Conservation (phyloP, 2,329 filamentous ascomycete genomes). For the Colletotrichum sp. region DNA sequence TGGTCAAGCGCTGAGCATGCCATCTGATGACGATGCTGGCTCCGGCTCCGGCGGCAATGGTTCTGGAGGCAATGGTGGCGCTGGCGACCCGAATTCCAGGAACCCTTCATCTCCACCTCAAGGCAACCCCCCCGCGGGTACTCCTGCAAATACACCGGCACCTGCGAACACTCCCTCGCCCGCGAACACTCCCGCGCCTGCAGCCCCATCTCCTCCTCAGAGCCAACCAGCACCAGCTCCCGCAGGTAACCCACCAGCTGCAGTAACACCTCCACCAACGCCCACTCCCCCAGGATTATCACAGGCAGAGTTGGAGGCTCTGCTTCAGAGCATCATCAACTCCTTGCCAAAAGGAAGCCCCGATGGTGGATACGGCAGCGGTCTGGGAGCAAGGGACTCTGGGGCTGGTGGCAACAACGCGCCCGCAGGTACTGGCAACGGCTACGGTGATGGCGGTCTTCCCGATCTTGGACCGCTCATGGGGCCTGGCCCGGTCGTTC, state of each 20-base stretch:
- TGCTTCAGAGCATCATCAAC: slow-evolving; percentile 15
- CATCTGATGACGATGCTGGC: neutral
- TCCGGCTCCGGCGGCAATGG: neutral
- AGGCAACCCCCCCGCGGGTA: neutral
- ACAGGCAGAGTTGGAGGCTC: neutral
- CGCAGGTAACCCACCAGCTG: neutral
- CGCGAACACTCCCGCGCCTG: neutral
- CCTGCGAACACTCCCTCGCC: neutral
- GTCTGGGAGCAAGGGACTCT: slow-evolving; percentile 14
- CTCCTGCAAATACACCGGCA: neutral
- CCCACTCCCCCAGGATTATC: neutral
- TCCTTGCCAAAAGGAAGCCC: neutral
- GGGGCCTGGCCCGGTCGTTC: neutral
- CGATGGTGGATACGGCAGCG: neutral
- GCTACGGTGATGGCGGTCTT: neutral
- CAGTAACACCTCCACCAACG: neutral
- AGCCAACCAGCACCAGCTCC: neutral
- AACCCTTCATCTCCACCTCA: neutral
- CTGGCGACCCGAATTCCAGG: neutral
- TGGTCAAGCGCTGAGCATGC: slow-evolving; percentile 5
- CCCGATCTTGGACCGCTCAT: neutral
- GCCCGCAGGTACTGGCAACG: neutral
- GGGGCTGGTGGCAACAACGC: neutral
- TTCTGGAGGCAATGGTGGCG: neutral
- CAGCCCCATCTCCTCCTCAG: neutral